Percentiles rank a stretch among this genome's conserved stretches.
phyloP scores from a whole-genome alignment of 1,284 basidiomycete species.

The Marasmius oreades region DNA sequence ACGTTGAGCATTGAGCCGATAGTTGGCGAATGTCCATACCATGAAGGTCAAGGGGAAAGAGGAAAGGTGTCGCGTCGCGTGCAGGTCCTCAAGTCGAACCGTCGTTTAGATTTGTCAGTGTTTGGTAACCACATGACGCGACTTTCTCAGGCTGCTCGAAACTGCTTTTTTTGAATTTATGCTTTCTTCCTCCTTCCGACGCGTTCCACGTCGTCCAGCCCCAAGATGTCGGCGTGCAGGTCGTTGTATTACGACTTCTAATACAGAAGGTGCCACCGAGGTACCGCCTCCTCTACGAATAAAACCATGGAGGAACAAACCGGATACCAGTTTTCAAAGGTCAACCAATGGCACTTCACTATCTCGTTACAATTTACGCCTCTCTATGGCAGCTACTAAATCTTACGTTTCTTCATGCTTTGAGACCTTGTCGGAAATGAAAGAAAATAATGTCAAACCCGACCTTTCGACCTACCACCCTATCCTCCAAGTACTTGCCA shows the following conservation, averaged over 20 bases:
- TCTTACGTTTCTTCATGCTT: constrained; percentile 28
- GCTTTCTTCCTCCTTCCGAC: no score
- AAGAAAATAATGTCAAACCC: constrained; percentile 43
- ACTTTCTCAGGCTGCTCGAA: background rate
- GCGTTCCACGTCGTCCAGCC: no score
- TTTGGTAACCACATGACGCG: constrained; percentile 16
- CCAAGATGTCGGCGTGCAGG: background rate
- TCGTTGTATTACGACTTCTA: constrained; percentile 2
- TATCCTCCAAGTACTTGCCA: constrained; percentile 46
- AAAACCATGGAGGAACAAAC: constrained; percentile 27
- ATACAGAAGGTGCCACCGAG: background rate
- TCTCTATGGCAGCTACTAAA: constrained; percentile 33
- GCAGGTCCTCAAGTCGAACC: background rate
- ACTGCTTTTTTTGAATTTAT: no score
- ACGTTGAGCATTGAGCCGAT: no score
- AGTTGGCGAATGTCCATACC: constrained; percentile 21
- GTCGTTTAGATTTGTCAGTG: constrained; percentile 16
- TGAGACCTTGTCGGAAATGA: constrained; percentile 50
- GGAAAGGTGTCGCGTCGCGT: constrained; percentile 7
- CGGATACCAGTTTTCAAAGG: constrained; percentile 25
- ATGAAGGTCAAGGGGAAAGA: constrained; percentile 23
- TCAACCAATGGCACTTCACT: constrained; percentile 23
- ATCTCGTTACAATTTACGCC: constrained; percentile 35
- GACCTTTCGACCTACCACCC: constrained; percentile 52
- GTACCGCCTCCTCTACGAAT: constrained; percentile 13